phyloP scores from a whole-genome alignment of 75 land plant species.

The Pseudotsuga menziesii region DNA sequence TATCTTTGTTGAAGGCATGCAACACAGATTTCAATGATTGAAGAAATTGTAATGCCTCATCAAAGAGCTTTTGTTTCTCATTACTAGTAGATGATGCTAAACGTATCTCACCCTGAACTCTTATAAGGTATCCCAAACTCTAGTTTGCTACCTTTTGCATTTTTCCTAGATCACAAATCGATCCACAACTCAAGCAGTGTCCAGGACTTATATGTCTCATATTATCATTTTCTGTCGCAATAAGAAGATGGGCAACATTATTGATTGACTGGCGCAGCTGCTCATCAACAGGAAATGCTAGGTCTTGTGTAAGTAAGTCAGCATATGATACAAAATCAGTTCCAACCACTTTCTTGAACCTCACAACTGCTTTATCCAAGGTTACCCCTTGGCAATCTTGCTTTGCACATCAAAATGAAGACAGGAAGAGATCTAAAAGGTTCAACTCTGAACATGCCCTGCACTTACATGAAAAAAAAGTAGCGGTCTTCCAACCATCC shows the following conservation, averaged over 20 bases:
- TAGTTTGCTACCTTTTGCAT: constrained; percentile 8
- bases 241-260: constrained; percentile 22
- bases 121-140: constrained; percentile 22
- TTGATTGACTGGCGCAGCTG: constrained; percentile 15
- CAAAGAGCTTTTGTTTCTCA: constrained; percentile 7
- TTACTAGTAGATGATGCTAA: neutral
- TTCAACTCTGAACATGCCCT: constrained; percentile 46
- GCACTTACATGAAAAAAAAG: constrained; percentile 63
- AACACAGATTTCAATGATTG: constrained; percentile 24
- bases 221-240: neutral
- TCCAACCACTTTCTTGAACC: constrained; percentile 20
- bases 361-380: constrained; percentile 18
- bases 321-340: neutral
- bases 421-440: constrained; percentile 54
- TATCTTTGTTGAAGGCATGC: constrained; percentile 57
- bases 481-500: constrained; percentile 59
- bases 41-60: constrained; percentile 36
- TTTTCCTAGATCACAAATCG: constrained; percentile 25
- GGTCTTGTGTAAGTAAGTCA: neutral
- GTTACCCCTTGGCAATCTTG: constrained; percentile 63
- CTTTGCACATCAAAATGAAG: constrained; percentile 51
- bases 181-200: constrained; percentile 47
- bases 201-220: constrained; percentile 18
- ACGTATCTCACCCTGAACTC: neutral
- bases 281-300: constrained; percentile 8